Conservation (phyloP, 495 filamentous ascomycete genomes). For the Neurospora sp. region DNA sequence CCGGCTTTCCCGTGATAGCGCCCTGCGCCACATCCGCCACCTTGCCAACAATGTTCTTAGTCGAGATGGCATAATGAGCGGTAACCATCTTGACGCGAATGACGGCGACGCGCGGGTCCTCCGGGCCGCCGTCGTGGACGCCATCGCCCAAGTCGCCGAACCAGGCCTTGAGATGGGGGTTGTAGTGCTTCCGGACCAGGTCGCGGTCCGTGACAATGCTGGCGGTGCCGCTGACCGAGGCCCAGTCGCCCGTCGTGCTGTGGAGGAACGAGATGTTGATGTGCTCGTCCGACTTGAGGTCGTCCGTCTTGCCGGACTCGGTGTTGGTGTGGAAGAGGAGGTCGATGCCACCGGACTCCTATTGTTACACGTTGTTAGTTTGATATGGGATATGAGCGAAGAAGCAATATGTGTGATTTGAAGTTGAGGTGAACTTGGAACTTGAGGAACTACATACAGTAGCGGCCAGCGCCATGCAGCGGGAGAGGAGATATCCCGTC, state of each 20-base stretch:
- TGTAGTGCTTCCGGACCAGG: slow-evolving; percentile 69
- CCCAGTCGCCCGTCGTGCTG: slow-evolving; percentile 56
- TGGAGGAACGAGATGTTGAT: slow-evolving; percentile 84
- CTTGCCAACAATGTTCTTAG: slow-evolving; percentile 45
- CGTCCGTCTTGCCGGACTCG: slow-evolving; percentile 83
- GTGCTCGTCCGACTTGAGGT: slow-evolving; percentile 61
- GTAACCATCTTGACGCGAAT: slow-evolving; percentile 56
- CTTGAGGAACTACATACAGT: slow-evolving; percentile 43
- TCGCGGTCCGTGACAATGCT: slow-evolving; percentile 56
- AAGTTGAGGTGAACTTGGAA: background rate
- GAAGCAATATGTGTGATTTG: background rate
- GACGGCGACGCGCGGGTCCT: slow-evolving; percentile 70
- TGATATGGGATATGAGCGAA: background rate
- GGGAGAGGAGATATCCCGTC: slow-evolving; percentile 54
- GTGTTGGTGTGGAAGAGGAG: slow-evolving; percentile 92
- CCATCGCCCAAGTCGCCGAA: slow-evolving; percentile 86
- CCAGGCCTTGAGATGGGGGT: slow-evolving; percentile 69
- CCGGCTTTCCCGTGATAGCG: slow-evolving; percentile 57
- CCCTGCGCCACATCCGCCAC: slow-evolving; percentile 68
- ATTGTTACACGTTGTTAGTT: background rate
- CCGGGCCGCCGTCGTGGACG: slow-evolving; percentile 68
- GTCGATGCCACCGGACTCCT: slow-evolving; percentile 75
- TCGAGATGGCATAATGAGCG: slow-evolving; percentile 50
- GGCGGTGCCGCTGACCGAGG: slow-evolving; percentile 68
- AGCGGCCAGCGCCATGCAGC: slow-evolving; percentile 87